phyloP scores from a whole-genome alignment of 352 stramenopile genomes.

The Phytophthora chlamydospora region DNA sequence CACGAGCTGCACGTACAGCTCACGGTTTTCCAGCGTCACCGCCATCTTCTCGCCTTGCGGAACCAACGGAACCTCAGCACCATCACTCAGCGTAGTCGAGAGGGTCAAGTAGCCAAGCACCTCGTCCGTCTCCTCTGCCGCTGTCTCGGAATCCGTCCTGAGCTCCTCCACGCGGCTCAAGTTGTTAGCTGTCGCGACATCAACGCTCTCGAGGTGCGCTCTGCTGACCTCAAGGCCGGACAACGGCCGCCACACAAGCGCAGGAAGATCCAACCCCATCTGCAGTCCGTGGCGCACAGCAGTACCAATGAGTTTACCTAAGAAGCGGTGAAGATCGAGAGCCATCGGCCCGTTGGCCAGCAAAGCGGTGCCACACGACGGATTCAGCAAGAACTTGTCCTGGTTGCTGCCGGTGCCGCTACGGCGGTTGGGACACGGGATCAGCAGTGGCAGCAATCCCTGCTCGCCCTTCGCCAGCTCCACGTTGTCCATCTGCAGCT shows the following conservation, averaged over 20 bases:
- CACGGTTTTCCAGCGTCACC: constrained; percentile 68
- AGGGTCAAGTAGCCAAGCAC: constrained; percentile 79
- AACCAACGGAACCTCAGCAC: constrained; percentile 70
- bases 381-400: constrained; percentile 93
- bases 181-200: constrained; percentile 77
- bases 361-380: constrained; percentile 79
- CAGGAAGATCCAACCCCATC: constrained; percentile 92
- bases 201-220: constrained; percentile 81
- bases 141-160: constrained; percentile 25
- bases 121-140: constrained; percentile 44
- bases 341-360: constrained; percentile 89
- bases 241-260: constrained; percentile 88
- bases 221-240: constrained; percentile 77
- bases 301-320: constrained; percentile 97
- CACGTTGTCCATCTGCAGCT: constrained; percentile 93
- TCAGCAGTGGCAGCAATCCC: constrained; percentile 85
- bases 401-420: constrained; percentile 89
- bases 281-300: constrained; percentile 95
- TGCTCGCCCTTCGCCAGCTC: constrained; percentile 87
- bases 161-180: constrained; percentile 70
- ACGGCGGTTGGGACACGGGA: constrained; percentile 89
- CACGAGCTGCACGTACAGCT: constrained; percentile 69
- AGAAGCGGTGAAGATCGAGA: constrained; percentile 93
- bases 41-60: constrained; percentile 72
- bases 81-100: constrained; percentile 82